Percentiles rank a stretch among this genome's conserved stretches.
Conservation (phyloP, 345 rosid species). For the Eucalyptus leucophloia region DNA sequence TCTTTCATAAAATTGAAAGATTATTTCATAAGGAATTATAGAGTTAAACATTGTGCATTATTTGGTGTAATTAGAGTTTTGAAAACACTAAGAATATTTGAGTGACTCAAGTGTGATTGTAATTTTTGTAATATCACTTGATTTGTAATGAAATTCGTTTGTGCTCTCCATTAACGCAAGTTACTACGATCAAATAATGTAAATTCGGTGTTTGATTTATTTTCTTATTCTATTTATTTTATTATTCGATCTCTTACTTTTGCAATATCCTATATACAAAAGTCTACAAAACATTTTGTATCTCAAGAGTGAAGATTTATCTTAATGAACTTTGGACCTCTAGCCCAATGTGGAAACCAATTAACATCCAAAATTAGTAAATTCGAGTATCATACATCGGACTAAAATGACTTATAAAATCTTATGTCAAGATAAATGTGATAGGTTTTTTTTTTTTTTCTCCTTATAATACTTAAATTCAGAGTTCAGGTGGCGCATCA, state of each 20-base stretch:
- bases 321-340: not conserved
- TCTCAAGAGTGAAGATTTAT: not conserved
- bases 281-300: too few relatives aligned
- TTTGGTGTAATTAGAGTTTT: too few relatives aligned
- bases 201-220: rapidly evolving
- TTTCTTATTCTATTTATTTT: rapidly evolving
- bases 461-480: rapidly evolving
- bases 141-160: rapidly evolving
- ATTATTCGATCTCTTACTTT: too few relatives aligned
- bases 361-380: not conserved
- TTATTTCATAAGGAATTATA: too few relatives aligned
- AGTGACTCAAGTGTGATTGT: rapidly evolving
- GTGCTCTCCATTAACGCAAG: too few relatives aligned
- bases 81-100: rapidly evolving
- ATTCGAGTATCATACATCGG: not conserved
- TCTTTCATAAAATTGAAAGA: rapidly evolving
- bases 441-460: not conserved
- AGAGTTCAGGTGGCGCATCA: not conserved
- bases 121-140: too few relatives aligned
- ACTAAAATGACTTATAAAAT: not conserved
- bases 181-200: rapidly evolving
- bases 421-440: not conserved
- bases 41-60: rapidly evolving
- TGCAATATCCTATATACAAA: too few relatives aligned
- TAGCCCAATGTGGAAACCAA: rapidly evolving